Conservation (phyloP, 345 rosid genomes). For the Salix brachista region DNA sequence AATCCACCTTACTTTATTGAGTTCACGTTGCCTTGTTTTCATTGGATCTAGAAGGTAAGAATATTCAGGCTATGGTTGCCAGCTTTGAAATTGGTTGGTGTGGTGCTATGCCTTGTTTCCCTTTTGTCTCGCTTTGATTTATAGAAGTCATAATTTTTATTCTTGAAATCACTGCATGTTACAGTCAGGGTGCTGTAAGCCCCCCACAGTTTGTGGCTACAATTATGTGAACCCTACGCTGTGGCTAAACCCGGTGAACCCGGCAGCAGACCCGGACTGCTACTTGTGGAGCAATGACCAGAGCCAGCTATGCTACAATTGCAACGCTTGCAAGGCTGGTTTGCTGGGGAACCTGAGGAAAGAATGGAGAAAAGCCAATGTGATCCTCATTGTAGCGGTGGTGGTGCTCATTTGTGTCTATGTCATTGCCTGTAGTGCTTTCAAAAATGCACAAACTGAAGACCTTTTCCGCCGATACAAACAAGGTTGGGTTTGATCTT, state of each 20-base stretch:
- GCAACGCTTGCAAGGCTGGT: slow-evolving; percentile 88
- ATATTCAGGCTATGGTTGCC: slow-evolving; percentile 1
- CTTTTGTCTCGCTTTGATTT: background rate
- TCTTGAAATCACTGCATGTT: background rate
- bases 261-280: slow-evolving; percentile 73
- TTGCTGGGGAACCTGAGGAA: slow-evolving; percentile 67
- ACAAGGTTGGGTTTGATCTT: slow-evolving; percentile 50
- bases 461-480: slow-evolving; percentile 72
- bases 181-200: slow-evolving; percentile 95
- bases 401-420: slow-evolving; percentile 80
- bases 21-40: too few relatives aligned
- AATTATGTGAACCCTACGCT: slow-evolving; percentile 66
- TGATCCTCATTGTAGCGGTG: slow-evolving; percentile 65
- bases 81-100: slow-evolving; percentile 1
- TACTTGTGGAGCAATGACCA: slow-evolving; percentile 80
- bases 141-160: background rate
- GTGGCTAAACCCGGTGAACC: slow-evolving; percentile 76
- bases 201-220: slow-evolving; percentile 81
- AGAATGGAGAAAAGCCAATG: slow-evolving; percentile 84
- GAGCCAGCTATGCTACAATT: slow-evolving; percentile 72
- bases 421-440: slow-evolving; percentile 79
- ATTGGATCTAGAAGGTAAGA: too few relatives aligned
- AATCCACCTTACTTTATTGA: background rate
- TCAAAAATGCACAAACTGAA: slow-evolving; percentile 78
- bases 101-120: background rate